These are phyloP conservation scores for Botrytis deweyae DNA, from an alignment of 2,329 filamentous ascomycete genomes.

Conservation along the genomic window DNA sequence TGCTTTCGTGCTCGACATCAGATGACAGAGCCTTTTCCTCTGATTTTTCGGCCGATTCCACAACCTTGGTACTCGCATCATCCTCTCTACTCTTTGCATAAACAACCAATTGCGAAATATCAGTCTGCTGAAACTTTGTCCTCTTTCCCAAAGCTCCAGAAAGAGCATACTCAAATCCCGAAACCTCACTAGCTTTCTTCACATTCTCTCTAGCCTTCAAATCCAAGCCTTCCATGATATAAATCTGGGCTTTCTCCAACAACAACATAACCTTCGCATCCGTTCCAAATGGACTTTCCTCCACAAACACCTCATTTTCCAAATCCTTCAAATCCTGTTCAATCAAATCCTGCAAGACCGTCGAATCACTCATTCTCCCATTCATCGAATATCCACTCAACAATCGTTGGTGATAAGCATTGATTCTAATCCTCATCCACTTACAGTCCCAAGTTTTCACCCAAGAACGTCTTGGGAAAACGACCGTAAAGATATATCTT, in stretches of 20 bases:
- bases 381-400: conserved; percentile 42
- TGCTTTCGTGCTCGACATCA: conserved; percentile 39
- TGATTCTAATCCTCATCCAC: conserved; percentile 62
- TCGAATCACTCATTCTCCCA: conserved; percentile 51
- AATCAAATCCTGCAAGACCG: conserved; percentile 58
- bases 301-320: conserved; percentile 45
- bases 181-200: conserved; percentile 61
- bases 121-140: conserved; percentile 76
- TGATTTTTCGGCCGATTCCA: conserved; percentile 26
- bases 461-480: conserved; percentile 35
- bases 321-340: conserved; percentile 56
- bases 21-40: conserved; percentile 27
- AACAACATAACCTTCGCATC: conserved; percentile 67
- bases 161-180: conserved; percentile 76
- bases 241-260: conserved; percentile 78
- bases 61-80: conserved; percentile 22
- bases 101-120: conserved; percentile 85
- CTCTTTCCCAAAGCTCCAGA: conserved; percentile 85
- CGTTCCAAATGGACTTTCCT: conserved; percentile 42
- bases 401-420: conserved; percentile 70
- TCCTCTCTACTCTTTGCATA: conserved; percentile 69
- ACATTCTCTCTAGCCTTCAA: conserved; percentile 71
- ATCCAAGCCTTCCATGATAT: conserved; percentile 82
- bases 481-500: conserved; percentile 47
- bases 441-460: conserved; percentile 34